These are phyloP conservation scores for Mucor irregularis DNA, from an alignment of 371 early-diverging fungal genomes.

Conservation along the genomic window DNA sequence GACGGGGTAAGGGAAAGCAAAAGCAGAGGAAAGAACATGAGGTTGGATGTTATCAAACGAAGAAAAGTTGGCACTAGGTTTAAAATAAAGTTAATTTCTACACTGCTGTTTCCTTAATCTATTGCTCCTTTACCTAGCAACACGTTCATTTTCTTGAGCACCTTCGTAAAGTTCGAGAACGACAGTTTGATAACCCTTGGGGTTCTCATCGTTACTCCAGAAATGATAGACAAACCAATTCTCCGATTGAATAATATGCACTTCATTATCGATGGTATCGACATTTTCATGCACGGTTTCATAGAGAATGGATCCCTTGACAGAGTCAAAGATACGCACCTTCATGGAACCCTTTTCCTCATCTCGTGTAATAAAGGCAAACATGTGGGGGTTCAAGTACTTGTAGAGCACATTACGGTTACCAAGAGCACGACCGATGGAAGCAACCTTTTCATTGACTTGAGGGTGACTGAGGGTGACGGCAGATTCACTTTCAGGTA, in stretches of 20 bases:
- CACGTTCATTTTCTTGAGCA: constrained; percentile 68
- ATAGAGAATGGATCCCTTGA: constrained; percentile 82
- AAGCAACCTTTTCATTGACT: constrained; percentile 68
- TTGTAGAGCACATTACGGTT: constrained; percentile 95
- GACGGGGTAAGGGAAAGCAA: constrained; percentile 70
- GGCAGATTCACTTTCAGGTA: constrained; percentile 61
- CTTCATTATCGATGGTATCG: constrained; percentile 51
- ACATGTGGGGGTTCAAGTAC: constrained; percentile 91
- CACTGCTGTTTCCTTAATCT: neutral
- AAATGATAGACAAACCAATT: constrained; percentile 89
- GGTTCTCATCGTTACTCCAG: constrained; percentile 74
- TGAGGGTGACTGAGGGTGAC: constrained; percentile 45
- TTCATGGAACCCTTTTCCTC: constrained; percentile 36
- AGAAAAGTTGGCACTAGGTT: constrained; percentile 71
- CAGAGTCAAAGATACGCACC: constrained; percentile 82
- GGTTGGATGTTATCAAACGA: constrained; percentile 74
- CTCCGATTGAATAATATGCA: constrained; percentile 75
- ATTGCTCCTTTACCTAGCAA: constrained; percentile 55
- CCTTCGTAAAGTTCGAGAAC: constrained; percentile 89
- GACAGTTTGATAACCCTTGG: constrained; percentile 62
- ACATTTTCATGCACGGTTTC: constrained; percentile 68
- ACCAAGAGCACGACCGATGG: constrained; percentile 89
- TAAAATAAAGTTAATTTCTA: neutral
- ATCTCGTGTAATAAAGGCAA: constrained; percentile 62
- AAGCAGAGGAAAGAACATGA: constrained; percentile 72